These are phyloP conservation scores for Haplographium delicatum DNA, from an alignment of 495 filamentous ascomycete genomes.

Conservation along the genomic window DNA sequence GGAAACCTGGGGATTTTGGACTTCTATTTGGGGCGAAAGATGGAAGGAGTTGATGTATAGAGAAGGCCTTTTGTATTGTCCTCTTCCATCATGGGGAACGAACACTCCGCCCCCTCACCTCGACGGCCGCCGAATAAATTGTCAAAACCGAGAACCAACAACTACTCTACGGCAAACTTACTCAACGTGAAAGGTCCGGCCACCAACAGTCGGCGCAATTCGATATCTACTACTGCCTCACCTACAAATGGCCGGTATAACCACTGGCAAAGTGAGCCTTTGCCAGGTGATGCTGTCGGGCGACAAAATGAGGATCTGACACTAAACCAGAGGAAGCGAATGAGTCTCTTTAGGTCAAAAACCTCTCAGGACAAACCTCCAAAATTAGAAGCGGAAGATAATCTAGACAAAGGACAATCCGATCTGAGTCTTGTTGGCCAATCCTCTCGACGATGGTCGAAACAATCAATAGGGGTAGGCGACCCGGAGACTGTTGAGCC, in stretches of 20 bases:
- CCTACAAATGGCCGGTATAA: background rate
- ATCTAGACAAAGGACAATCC: too few relatives aligned
- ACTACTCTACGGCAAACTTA: slow-evolving; percentile 6
- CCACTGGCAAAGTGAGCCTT: background rate
- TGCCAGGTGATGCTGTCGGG: background rate
- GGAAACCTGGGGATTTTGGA: background rate
- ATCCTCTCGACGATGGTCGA: too few relatives aligned
- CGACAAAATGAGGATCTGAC: background rate
- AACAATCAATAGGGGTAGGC: too few relatives aligned
- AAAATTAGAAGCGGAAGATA: background rate
- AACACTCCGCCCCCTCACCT: slow-evolving; percentile 17
- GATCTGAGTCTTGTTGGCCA: too few relatives aligned
- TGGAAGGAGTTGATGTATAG: slow-evolving; percentile 10
- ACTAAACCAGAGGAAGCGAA: slow-evolving; percentile 9
- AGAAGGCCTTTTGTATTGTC: background rate
- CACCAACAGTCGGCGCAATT: slow-evolving; percentile 14
- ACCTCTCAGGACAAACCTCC: slow-evolving; percentile 6
- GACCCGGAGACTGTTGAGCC: too few relatives aligned
- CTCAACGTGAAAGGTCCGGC: background rate
- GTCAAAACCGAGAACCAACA: slow-evolving; percentile 25
- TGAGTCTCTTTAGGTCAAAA: slow-evolving; percentile 22
- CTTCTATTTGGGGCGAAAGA: slow-evolving; percentile 6
- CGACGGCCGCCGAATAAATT: slow-evolving; percentile 18
- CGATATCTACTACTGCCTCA: background rate
- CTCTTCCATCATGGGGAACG: slow-evolving; percentile 21